Evolutionary conservation across 1,284 basidiomycete species (phyloP).

Genomic region (Ceratobasidium sp.): DNA sequence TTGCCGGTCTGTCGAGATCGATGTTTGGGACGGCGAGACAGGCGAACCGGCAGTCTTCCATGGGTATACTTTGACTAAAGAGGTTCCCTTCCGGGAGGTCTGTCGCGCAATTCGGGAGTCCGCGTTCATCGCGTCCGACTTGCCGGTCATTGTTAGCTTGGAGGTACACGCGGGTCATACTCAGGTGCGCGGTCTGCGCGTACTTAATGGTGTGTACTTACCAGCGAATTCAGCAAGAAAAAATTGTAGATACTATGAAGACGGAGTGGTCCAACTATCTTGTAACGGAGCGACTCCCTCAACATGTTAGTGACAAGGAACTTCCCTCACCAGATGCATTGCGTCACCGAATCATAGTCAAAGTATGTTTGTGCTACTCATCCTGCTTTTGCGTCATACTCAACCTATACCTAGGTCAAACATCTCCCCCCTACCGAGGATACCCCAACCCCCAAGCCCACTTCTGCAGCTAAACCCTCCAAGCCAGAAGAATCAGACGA

Average conservation of each 20-base stretch:
- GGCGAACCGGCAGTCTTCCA: conserved; percentile 31
- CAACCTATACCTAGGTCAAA: conserved; percentile 18
- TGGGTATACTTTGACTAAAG: conserved; percentile 32
- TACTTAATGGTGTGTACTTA: not conserved
- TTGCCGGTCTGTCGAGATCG: conserved; percentile 31
- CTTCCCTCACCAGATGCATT: conserved; percentile 37
- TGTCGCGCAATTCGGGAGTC: conserved; percentile 28
- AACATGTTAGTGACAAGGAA: conserved; percentile 25
- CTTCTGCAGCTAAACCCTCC: not conserved
- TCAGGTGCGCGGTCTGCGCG: conserved; percentile 6
- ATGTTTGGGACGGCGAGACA: conserved; percentile 32
- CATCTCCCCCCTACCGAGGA: not conserved
- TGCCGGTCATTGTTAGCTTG: conserved; percentile 34
- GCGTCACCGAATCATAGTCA: conserved; percentile 31
- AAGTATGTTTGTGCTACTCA: not conserved
- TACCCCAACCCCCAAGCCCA: not conserved
- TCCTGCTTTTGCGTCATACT: not conserved
- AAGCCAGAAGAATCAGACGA: not conserved
- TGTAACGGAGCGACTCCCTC: conserved; percentile 32
- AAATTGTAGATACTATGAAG: conserved; percentile 36
- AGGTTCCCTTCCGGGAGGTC: conserved; percentile 31
- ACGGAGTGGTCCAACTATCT: conserved; percentile 25
- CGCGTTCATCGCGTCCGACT: conserved; percentile 22
- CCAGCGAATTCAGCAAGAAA: conserved; percentile 25
- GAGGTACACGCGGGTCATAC: conserved; percentile 30